These are phyloP conservation scores for Amanita jacksonii DNA, from an alignment of 768 basidiomycete genomes.

Conservation along the genomic window DNA sequence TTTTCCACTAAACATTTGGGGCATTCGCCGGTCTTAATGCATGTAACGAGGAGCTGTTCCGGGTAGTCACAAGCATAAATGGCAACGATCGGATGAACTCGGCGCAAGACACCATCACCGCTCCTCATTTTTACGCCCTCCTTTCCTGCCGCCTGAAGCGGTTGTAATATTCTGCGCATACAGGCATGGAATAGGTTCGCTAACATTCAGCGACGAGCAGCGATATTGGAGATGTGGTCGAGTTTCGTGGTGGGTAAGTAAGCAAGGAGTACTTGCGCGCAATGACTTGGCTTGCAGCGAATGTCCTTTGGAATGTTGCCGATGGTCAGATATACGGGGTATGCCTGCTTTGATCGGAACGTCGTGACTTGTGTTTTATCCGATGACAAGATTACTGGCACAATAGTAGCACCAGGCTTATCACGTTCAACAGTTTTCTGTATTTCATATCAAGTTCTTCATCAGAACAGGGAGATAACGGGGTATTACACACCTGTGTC, in stretches of 20 bases:
- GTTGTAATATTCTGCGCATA: too few relatives aligned
- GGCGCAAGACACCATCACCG: too few relatives aligned
- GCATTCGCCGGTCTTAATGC: neutral
- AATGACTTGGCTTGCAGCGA: slow-evolving; percentile 23
- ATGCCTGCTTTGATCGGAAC: slow-evolving; percentile 32
- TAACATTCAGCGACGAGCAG: slow-evolving; percentile 16
- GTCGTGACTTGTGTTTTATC: slow-evolving; percentile 35
- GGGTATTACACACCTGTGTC: slow-evolving; percentile 32
- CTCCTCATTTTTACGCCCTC: too few relatives aligned
- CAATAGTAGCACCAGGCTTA: slow-evolving; percentile 22
- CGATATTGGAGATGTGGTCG: slow-evolving; percentile 19
- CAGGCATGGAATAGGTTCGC: too few relatives aligned
- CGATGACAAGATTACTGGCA: slow-evolving; percentile 34
- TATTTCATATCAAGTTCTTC: neutral
- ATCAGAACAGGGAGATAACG: neutral
- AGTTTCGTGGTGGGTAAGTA: slow-evolving; percentile 31
- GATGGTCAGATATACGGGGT: slow-evolving; percentile 39
- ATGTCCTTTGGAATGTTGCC: slow-evolving; percentile 31
- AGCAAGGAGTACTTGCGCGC: slow-evolving; percentile 18
- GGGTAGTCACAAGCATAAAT: slow-evolving; percentile 1
- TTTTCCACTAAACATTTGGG: neutral
- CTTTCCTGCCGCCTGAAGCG: too few relatives aligned
- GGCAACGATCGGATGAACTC: neutral
- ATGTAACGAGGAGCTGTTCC: neutral
- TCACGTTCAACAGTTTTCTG: slow-evolving; percentile 13